Conservation (phyloP, 306 rosid genomes). For the Vicia faba region DNA sequence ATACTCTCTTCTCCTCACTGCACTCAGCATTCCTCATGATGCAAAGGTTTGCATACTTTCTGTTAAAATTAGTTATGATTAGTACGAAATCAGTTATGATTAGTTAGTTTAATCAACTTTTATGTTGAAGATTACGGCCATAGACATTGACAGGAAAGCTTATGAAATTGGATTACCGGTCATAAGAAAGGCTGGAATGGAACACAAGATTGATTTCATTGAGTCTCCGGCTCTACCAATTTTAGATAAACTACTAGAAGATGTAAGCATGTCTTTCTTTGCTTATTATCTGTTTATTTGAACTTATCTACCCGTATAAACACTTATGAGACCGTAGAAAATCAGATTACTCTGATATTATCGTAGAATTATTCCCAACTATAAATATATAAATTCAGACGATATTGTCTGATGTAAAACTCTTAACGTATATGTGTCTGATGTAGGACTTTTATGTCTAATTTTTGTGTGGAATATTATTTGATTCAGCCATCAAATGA, state of each 20-base stretch:
- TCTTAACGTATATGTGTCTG: no score
- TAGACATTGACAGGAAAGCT: constrained; percentile 49
- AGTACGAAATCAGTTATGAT: no score
- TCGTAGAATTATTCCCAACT: no score
- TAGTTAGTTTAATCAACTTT: background rate
- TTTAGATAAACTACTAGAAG: constrained; percentile 54
- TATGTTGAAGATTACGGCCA: constrained; percentile 53
- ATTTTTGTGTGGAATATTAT: background rate
- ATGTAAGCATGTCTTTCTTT: constrained; percentile 37
- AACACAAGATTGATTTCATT: constrained; percentile 62
- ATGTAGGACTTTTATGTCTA: no score
- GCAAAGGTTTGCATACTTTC: constrained; percentile 46
- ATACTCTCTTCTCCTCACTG: constrained; percentile 69
- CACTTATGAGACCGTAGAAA: background rate
- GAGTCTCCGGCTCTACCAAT: constrained; percentile 59
- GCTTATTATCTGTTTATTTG: background rate
- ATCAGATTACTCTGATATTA: no score
- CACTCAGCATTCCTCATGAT: constrained; percentile 55
- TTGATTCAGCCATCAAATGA: constrained; percentile 39
- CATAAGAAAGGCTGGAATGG: constrained; percentile 62
- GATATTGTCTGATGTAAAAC: no score
- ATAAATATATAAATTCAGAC: no score
- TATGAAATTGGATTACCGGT: constrained; percentile 65
- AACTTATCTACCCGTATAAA: background rate
- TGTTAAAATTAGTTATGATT: background rate